Evolutionary conservation across 805 yeast species (phyloP), one percentile per base, ranked within the genome.

Genomic region (Wickerhamomyces ciferrii): DNA sequence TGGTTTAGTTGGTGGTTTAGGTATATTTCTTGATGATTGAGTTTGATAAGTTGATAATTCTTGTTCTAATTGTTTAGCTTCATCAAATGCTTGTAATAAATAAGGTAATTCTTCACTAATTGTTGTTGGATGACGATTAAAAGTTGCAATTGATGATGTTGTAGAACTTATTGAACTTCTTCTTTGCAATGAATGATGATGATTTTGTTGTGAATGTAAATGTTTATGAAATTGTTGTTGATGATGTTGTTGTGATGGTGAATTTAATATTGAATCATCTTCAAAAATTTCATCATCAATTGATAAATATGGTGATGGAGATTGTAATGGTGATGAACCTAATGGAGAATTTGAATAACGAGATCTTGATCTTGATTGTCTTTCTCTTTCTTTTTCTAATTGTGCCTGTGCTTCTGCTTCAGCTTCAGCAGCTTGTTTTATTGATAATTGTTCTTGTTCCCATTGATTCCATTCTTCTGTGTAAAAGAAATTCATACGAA

Each of bases 61-160:
- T 51, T 76, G 75, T 47, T 80, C 84, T 15, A 79, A 64, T 34
- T 71, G 75, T 51, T 72, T 78, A 3, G 84, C 85, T 49, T 79
- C 78, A 58, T 79, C 75, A 56, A 84, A 84, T 17, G 88, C 90
- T 20, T 78, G 70, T 74, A 84, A 69, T 55, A 84, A 62, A 48
- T 74, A 75, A 1, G 92, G 92, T 50, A 84, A 60, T 57, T 83
- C 87, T 43, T 81, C 84, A 2, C 81, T 58, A 15, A 84, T 66
- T 8, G 84, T 76, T 0, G 86, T 74, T 50, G 71, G 72, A 36
- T 72, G 76, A 48, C 72, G 64, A 48, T 66, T 56, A 31, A 71
- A 58, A 2, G 76, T 64, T 2, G 71, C 60, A 3, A 66, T 55
- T 5, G 68, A 58, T 1, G 66, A 61, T 8, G 66, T 52, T n/a